Conservation (phyloP, 306 rosid species). For the Acmispon strigosus region DNA sequence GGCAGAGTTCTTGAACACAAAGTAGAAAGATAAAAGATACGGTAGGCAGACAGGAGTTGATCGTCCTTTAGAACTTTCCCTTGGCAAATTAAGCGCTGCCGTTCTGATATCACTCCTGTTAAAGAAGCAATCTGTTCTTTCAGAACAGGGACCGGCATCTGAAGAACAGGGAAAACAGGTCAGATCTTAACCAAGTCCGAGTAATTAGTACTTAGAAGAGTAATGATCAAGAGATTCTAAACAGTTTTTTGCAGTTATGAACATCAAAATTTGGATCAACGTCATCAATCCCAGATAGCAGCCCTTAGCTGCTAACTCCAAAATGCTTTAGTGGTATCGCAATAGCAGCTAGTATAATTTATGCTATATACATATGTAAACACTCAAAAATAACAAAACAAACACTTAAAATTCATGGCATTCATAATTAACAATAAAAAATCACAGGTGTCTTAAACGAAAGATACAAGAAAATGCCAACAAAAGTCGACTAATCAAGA, state of each 20-base stretch:
- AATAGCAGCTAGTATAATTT: no score
- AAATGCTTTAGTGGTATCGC: no score
- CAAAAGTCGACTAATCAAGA: no score
- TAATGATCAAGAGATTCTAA: slow-evolving; percentile 20
- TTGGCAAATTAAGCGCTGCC: slow-evolving; percentile 45
- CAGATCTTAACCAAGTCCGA: background rate
- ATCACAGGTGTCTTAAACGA: no score
- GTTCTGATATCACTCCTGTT: slow-evolving; percentile 48
- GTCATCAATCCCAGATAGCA: no score
- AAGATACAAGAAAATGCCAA: no score
- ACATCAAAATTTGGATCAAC: background rate
- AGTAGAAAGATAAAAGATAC: slow-evolving; percentile 36
- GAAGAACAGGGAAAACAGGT: slow-evolving; percentile 26
- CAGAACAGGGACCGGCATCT: slow-evolving; percentile 82
- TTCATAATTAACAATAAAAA: no score
- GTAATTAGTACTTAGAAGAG: background rate
- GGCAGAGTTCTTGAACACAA: slow-evolving; percentile 6
- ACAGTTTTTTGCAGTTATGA: background rate
- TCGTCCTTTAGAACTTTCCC: slow-evolving; percentile 54
- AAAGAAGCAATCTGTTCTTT: slow-evolving; percentile 52
- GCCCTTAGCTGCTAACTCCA: no score
- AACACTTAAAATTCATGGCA: no score
- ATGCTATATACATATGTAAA: no score
- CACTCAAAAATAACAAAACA: no score
- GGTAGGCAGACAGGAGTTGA: slow-evolving; percentile 51